Base-by-base conservation (phyloP, 2,329 filamentous ascomycete species). In the Diaporthe caulivora region DNA sequence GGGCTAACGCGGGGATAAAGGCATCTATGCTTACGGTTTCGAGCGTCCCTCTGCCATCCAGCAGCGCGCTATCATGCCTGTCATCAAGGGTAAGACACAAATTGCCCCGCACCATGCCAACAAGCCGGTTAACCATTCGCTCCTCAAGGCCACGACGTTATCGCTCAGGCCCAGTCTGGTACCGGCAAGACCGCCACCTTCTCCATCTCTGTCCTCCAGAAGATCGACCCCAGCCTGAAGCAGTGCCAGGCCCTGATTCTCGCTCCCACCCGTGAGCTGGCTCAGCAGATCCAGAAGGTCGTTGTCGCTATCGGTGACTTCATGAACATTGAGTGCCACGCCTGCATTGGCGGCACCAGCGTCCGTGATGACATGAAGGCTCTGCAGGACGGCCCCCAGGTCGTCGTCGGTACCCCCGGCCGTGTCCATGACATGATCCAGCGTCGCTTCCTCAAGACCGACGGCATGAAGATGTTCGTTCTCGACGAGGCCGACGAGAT, bases 291-390 rank as follows among this genome's bases (percentile, higher is more conserved):
- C 77, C 97, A 99, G 86, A 98, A 95, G 47, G 97, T 99, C 74
- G 94, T 99, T 78, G 97, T 98, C 92, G 97, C 97, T n/a, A 91
- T 99, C n/a, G 97, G 97, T 77, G 97, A 99, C 85, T 99, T 98
- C 88, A 98, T 99, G 97, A 98, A 98, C 82, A 95, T 99, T 4
- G 95, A 99, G 85, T 99, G 97, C 86, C 97, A 99, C 80, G 96
- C 97, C 74, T 99, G 97, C 85, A 98, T 99, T 80, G 97, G 97
- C 78, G 97, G 97, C 75, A 99, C 97, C 78, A 98, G 98, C 81
- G 95, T 99, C 49, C 95, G 97, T 79, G 97, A 98, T 82, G 97
- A 99, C 82, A 99, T 99, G 79, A 93, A 94, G 83, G 97, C 97
- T 86, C 94, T 99, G 75, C 95, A 98, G 83, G 97, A 98, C 80